Conservation (phyloP, 1,284 basidiomycete species). For the Leccinum angustisporum region DNA sequence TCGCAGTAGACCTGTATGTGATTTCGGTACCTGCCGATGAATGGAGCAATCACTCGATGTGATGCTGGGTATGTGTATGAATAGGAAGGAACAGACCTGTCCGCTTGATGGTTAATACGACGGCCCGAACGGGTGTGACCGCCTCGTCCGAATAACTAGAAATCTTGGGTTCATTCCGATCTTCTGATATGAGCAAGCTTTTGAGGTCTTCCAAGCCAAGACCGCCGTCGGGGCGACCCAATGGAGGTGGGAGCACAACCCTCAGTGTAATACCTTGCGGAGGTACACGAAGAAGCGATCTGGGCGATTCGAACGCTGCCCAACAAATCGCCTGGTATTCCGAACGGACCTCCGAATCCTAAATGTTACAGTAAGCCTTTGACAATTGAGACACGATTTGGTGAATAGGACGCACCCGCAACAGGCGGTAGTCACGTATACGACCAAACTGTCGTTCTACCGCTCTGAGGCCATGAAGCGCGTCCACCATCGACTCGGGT, state of each 20-base stretch:
- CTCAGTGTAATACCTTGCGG: slow-evolving; percentile 28
- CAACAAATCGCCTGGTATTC: slow-evolving; percentile 43
- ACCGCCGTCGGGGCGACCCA: slow-evolving; percentile 32
- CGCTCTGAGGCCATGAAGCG: slow-evolving; percentile 48
- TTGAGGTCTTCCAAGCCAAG: slow-evolving; percentile 37
- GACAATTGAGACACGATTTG: not conserved
- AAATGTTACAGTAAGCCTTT: not conserved
- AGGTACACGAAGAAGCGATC: slow-evolving; percentile 37
- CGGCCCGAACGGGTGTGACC: slow-evolving; percentile 14
- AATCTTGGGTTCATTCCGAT: not conserved
- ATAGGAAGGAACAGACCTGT: slow-evolving; percentile 19
- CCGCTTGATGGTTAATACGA: slow-evolving; percentile 27
- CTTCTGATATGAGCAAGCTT: slow-evolving; percentile 23
- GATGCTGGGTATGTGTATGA: not conserved
- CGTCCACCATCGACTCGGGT: slow-evolving; percentile 43
- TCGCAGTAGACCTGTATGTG: slow-evolving; percentile 22
- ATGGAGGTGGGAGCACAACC: slow-evolving; percentile 24
- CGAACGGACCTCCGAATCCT: slow-evolving; percentile 49
- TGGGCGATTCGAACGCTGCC: slow-evolving; percentile 44
- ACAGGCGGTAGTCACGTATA: slow-evolving; percentile 46
- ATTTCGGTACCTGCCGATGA: slow-evolving; percentile 17
- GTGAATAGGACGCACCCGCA: slow-evolving; percentile 40
- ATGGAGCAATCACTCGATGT: not conserved
- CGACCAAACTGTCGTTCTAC: slow-evolving; percentile 58
- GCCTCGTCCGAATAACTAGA: slow-evolving; percentile 7